A percentile compares a stretch with the other conserved stretches of the same genome.
These are phyloP conservation scores for Sequoiadendron giganteum DNA, from an alignment of 75 land plant genomes.

Conservation along the genomic window DNA sequence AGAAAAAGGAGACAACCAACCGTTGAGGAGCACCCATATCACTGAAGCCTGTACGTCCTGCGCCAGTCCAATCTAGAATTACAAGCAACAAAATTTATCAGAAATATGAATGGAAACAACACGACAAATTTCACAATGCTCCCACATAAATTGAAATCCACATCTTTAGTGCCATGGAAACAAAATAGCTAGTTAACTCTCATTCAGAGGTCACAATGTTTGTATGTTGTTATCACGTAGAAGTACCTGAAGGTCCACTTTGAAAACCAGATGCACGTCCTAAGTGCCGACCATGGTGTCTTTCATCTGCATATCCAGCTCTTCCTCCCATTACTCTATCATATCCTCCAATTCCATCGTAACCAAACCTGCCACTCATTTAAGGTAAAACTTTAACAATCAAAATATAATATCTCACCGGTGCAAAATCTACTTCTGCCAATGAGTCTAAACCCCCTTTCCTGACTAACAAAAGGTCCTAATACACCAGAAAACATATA, in stretches of 20 bases:
- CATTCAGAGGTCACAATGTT: background rate
- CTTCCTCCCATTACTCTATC: conserved; percentile 54
- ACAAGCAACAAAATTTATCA: background rate
- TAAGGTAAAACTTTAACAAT: background rate
- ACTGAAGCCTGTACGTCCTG: conserved; percentile 57
- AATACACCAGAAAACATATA: background rate
- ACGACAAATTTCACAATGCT: background rate
- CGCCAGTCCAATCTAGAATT: conserved; percentile 42
- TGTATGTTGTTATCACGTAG: background rate
- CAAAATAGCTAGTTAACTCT: background rate
- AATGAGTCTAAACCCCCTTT: conserved; percentile 2
- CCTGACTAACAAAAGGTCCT: background rate
- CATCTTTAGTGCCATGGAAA: background rate
- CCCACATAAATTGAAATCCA: background rate
- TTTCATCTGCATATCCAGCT: conserved; percentile 60
- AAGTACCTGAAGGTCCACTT: conserved; percentile 29
- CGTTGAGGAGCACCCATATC: conserved; percentile 30
- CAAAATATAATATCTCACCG: background rate
- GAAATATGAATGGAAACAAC: background rate
- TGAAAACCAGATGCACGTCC: conserved; percentile 41
- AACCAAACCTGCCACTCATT: conserved; percentile 37
- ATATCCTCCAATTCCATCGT: conserved; percentile 56
- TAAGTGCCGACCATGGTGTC: conserved; percentile 52
- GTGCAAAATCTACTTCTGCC: conserved; percentile 2
- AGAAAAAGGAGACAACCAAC: conserved; percentile 7